Evolutionary conservation across 208 protist genomes (phyloP).

Genomic region (Trypanosoma cruzi): DNA sequence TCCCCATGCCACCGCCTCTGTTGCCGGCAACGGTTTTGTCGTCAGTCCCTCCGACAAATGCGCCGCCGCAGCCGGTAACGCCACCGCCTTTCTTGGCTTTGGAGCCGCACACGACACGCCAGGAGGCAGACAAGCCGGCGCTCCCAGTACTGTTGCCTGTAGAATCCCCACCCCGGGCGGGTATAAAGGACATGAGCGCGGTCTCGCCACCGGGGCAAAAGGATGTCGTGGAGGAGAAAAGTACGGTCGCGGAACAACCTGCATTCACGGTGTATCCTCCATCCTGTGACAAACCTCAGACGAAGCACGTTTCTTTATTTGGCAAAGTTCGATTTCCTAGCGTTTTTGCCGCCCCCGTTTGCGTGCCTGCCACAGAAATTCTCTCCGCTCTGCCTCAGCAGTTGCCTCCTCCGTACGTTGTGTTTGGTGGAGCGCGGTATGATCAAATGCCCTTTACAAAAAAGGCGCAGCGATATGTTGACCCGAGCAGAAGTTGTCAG

Average conservation of each 20-base stretch:
- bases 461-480: not conserved
- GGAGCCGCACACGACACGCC: not conserved
- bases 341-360: constrained; percentile 25
- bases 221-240: not conserved
- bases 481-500: constrained; percentile 19
- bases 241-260: not conserved
- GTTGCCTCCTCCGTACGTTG: constrained; percentile 58
- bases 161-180: not conserved
- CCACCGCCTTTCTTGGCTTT: constrained; percentile 10
- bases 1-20: not conserved
- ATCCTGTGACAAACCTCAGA: not conserved
- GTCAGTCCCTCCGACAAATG: not conserved
- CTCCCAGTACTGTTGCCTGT: constrained; percentile 1
- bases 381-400: constrained; percentile 32
- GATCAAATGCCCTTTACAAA: constrained; percentile 27
- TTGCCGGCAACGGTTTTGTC: not conserved
- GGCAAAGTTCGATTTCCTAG: constrained; percentile 26
- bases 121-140: not conserved
- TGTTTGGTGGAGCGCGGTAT: constrained; percentile 86
- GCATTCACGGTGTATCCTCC: constrained; percentile 7
- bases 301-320: constrained; percentile 30
- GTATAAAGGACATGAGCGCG: not conserved
- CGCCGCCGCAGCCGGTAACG: constrained; percentile 1
- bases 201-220: not conserved
- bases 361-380: constrained; percentile 30